Evolutionary conservation across 139 green algal genomes (phyloP), one percentile per base, ranked within the genome.

Genomic region (Chlorella sp.): DNA sequence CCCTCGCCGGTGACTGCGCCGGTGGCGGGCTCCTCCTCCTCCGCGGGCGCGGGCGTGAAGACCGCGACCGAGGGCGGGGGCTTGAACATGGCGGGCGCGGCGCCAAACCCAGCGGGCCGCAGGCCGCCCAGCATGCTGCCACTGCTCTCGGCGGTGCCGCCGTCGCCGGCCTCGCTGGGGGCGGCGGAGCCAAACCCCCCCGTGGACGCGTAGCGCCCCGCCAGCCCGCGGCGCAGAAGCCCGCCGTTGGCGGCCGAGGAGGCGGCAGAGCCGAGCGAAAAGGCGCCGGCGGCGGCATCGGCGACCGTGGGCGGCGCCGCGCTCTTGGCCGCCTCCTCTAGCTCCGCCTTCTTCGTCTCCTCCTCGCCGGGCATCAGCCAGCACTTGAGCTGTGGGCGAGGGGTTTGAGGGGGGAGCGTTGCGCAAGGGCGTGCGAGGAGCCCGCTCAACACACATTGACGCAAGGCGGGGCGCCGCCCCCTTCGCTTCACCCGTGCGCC

Each of bases 381-480:
- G 66, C 79, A 84, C 55, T 80, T 80, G 63, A 84, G 79, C 79
- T 83, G 78, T 71, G 73, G 42, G n/a, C n/a, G n/a, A n/a, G n/a
- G n/a, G n/a, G n/a, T n/a, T n/a, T 73, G 56, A 11, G 56, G 21
- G 53, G 36, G 15, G 14, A 68, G 60, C 38, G 60, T 17, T 14
- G 60, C 17, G 38, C 14, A 68, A 43, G 14, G 14, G 60, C 15
- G 60, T 14, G 35, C 36, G 38, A n/a, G 14, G 38, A 50, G 60
- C 15, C 36, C 14, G 36, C 14, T 17, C 15, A 35, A 68, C 17
- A n/a, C n/a, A n/a, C n/a, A n/a, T n/a, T n/a, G n/a, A n/a, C n/a
- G n/a, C n/a, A n/a, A n/a, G n/a, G n/a, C n/a, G n/a, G n/a, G n/a
- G n/a, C n/a, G n/a, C n/a, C n/a, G n/a, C n/a, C n/a, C n/a, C n/a